These are phyloP conservation scores for Chlamydomonas sp. DNA, from an alignment of 139 green algal species.

Conservation along the genomic window DNA sequence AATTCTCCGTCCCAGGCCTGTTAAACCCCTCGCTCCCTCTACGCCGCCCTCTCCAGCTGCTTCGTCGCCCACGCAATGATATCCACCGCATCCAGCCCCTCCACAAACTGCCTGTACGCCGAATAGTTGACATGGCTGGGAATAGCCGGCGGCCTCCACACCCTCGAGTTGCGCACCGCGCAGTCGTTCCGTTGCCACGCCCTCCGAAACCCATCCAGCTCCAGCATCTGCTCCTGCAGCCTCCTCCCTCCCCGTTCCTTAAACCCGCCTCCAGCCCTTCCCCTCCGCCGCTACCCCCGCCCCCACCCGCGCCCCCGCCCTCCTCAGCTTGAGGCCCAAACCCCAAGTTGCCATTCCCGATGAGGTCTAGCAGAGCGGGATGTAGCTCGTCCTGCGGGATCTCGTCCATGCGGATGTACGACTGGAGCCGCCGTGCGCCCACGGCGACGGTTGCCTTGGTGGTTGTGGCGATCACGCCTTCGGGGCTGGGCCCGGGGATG, in stretches of 20 bases:
- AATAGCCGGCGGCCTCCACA: constrained; percentile 30
- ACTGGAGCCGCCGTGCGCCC: background rate
- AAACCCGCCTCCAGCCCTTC: background rate
- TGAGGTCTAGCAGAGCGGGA: constrained; percentile 1
- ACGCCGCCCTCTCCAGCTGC: background rate
- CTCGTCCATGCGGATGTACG: background rate
- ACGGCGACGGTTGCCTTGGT: background rate
- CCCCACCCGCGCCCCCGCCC: background rate
- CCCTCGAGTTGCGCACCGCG: constrained; percentile 2
- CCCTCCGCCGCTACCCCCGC: background rate
- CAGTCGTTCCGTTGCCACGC: constrained; percentile 33
- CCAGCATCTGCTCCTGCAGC: constrained; percentile 21
- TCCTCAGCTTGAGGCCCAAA: background rate
- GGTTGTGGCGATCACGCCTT: background rate
- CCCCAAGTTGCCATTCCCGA: background rate
- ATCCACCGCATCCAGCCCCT: constrained; percentile 18
- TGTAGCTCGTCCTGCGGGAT: background rate
- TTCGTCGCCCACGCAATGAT: constrained; percentile 14
- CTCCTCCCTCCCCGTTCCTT: background rate
- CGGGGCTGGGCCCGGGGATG: constrained; percentile 20
- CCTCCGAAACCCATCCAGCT: constrained; percentile 33
- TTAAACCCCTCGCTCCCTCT: background rate
- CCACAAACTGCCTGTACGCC: constrained; percentile 4
- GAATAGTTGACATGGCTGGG: constrained; percentile 21
- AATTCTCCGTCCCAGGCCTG: too few relatives aligned